phyloP scores from a whole-genome alignment of 2,329 filamentous ascomycete species.

The Diplodia sapinea region DNA sequence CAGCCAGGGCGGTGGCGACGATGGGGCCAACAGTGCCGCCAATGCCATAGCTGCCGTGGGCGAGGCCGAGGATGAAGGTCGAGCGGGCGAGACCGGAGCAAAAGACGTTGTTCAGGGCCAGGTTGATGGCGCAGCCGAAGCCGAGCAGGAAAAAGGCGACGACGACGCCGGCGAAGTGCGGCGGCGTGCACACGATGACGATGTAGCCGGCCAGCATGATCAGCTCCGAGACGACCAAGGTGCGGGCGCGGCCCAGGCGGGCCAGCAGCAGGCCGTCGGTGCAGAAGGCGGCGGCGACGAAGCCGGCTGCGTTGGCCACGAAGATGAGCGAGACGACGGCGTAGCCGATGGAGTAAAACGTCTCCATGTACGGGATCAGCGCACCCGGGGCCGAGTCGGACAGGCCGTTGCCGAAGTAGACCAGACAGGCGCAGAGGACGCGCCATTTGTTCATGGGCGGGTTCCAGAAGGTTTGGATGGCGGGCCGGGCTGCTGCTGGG shows the following conservation, averaged over 20 bases:
- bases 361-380: conserved; percentile 80
- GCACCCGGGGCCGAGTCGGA: conserved; percentile 75
- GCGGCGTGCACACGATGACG: conserved; percentile 67
- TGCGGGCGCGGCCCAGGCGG: conserved; percentile 68
- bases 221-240: conserved; percentile 64
- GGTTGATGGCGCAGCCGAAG: conserved; percentile 57
- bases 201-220: conserved; percentile 67
- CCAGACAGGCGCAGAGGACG: conserved; percentile 67
- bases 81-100: conserved; percentile 59
- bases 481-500: conserved; percentile 51
- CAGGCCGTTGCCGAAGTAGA: conserved; percentile 72
- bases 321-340: conserved; percentile 82
- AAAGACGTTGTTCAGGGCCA: conserved; percentile 64
- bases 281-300: conserved; percentile 73
- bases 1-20: conserved; percentile 74
- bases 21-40: conserved; percentile 68
- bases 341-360: conserved; percentile 76
- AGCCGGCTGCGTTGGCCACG: conserved; percentile 76
- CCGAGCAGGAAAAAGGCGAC: conserved; percentile 70
- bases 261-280: conserved; percentile 68
- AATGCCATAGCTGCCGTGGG: conserved; percentile 68
- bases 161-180: conserved; percentile 71
- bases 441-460: conserved; percentile 72
- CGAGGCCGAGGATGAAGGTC: conserved; percentile 61
- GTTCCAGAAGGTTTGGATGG: conserved; percentile 64